Base-by-base conservation (phyloP, 176 grass and related monocot genomes). In the Musa acuminata region DNA sequence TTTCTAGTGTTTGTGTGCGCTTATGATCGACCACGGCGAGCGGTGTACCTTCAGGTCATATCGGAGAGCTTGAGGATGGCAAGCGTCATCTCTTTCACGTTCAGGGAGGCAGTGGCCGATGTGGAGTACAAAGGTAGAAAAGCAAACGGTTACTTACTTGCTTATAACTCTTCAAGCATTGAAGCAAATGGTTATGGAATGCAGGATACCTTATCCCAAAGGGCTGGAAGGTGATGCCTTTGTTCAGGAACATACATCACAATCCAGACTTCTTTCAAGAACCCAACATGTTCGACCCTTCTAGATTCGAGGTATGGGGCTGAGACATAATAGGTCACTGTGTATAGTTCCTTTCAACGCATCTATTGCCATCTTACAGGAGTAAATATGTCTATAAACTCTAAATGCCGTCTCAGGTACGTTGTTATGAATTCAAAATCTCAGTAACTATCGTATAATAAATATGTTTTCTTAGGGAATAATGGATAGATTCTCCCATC, bases 141-240 rank as follows among this genome's bases (percentile, higher is more conserved):
- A n/a, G 12, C 58, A 62, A 62, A 43, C 6, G 35, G 35, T 43
- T 43, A 0, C 35, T 5, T 43, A 4, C 35, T 43, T 43, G 0
- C 3, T 2, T 6, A 43, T 43, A 43, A 43, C 35, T 43, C 35
- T 43, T 43, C 35, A 43, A 43, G 35, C 35, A 43, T 43, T 6
- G 35, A 43, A 43, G 35, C 35, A 43, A 43, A 43, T 43, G 35
- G 35, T 10, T 22, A 22, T 72, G 19, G 9, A 22, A 27, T 27
- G 82, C 62, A 96, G 93, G 93, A 51, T 96, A 90, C 51, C 85
- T 90, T 79, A 93, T 97, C 74, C 90, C 93, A 11, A 97, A 90
- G 81, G 93, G 93, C 11, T 97, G 93, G 93, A 97, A 97, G 85
- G 93, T 97, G 83, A 92, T 97, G 93, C 93, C 93, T 72, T 80